Base-by-base conservation (phyloP, 2,329 filamentous ascomycete species). In the Myriosclerotinia scirpicola region DNA sequence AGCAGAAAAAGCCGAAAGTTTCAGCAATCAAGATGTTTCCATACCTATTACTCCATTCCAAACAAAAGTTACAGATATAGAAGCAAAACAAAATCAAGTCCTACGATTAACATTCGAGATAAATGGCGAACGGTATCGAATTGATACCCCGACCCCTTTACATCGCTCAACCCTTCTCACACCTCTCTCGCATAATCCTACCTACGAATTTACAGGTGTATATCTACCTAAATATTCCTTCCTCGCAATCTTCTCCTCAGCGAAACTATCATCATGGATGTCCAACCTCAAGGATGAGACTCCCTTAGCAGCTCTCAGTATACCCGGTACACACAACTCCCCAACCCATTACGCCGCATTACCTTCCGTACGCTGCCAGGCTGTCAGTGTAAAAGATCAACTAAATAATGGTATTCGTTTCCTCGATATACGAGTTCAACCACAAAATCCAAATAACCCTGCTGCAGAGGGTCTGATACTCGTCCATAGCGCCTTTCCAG, bases 251-350 rank as follows among this genome's bases (percentile, higher is more conserved):
- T 88, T 89, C 79, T 91, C 88, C 69, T 92, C 88, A 6, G 84
- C 88, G 20, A 83, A 87, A 64, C 84, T 93, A 60, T 77, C 87
- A 69, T 79, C 82, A 64, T 97, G 95, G 95, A 98, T 98, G 93
- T 79, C 82, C 66, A 83, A 88, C 69, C 83, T 98, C 53, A 82
- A 84, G 68, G 86, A 93, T 74, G 83, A 87, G 26, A 89, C 87
- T 62, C 87, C 92, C 1, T 82, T 98, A 5, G 90, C 91, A 1
- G 84, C 89, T 3, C 86, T 99, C 60, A 95, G 90, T 60, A 95
- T 98, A 69, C 95, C 95, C 0, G 95, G 95, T 70, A 97, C 95
- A 0, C 95, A 99, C 82, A 98, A 99, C 80, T 92, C 91, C 22
- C 92, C 95, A 8, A 96, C 93, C 12, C 90, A 86, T 79, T 84